Conservation (phyloP, 306 rosid genomes). For the Medicago lupulina region DNA sequence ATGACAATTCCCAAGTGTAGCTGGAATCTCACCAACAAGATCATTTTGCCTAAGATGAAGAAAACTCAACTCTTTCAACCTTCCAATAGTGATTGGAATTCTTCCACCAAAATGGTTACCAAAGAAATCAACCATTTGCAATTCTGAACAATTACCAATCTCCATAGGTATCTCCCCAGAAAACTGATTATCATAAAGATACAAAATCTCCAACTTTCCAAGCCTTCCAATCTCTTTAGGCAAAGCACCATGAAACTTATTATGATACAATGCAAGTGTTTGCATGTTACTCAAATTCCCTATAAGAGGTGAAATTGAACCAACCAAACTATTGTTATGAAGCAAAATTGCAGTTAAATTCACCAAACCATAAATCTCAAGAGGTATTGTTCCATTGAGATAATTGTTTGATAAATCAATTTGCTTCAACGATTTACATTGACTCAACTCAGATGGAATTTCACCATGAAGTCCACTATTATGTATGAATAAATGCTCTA, state of each 20-base stretch:
- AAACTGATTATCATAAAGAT: conserved; percentile 74
- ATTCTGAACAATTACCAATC: conserved; percentile 79
- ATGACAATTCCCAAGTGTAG: conserved; percentile 76
- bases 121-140: conserved; percentile 77
- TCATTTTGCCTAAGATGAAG: conserved; percentile 81
- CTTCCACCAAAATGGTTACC: conserved; percentile 70
- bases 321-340: conserved; percentile 76
- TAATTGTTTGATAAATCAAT: conserved; percentile 76
- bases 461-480: conserved; percentile 58
- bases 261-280: conserved; percentile 63
- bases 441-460: conserved; percentile 69
- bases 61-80: conserved; percentile 68
- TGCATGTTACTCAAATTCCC: conserved; percentile 67
- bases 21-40: conserved; percentile 78
- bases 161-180: conserved; percentile 79
- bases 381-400: conserved; percentile 73
- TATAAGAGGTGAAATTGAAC: conserved; percentile 72
- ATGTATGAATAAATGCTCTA: conserved; percentile 57
- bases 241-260: conserved; percentile 68
- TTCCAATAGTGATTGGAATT: conserved; percentile 80
- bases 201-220: conserved; percentile 58
- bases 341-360: conserved; percentile 64
- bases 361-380: conserved; percentile 57
- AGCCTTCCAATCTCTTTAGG: conserved; percentile 87
- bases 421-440: conserved; percentile 63